Conservation (phyloP, 768 basidiomycete genomes). For the Crassisporium funariophilum region DNA sequence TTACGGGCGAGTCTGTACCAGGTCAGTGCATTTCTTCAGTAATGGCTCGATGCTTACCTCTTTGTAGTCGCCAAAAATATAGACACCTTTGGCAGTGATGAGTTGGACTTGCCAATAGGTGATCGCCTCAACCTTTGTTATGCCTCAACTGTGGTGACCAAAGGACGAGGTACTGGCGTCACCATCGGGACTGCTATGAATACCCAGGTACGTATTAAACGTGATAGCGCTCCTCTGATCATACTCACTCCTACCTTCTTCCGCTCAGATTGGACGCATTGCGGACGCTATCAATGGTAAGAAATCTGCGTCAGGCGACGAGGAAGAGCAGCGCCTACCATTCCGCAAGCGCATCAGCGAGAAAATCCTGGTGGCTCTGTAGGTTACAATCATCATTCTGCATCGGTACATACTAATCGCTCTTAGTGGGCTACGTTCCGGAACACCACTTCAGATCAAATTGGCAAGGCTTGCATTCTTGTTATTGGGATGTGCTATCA, state of each 20-base stretch:
- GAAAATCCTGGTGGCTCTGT: constrained; percentile 29
- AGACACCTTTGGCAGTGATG: constrained; percentile 29
- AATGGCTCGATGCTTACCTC: background rate
- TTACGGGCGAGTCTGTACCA: constrained; percentile 56
- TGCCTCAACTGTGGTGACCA: constrained; percentile 45
- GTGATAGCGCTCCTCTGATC: constrained; percentile 9
- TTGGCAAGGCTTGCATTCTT: constrained; percentile 37
- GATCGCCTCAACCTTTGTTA: constrained; percentile 46
- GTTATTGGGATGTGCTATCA: constrained; percentile 35
- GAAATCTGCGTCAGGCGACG: constrained; percentile 14
- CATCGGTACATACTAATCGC: background rate
- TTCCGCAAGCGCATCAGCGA: constrained; percentile 23
- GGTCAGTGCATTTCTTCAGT: constrained; percentile 19
- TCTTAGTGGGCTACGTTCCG: constrained; percentile 33
- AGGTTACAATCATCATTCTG: constrained; percentile 10
- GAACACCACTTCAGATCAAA: constrained; percentile 41
- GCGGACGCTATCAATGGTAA: constrained; percentile 36
- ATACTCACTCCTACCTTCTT: background rate
- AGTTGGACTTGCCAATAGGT: constrained; percentile 40
- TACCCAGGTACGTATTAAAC: constrained; percentile 50
- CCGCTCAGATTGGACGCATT: constrained; percentile 37
- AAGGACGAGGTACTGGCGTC: constrained; percentile 52
- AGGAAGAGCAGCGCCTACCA: constrained; percentile 19
- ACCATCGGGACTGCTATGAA: constrained; percentile 53
- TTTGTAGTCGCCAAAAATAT: constrained; percentile 40